Evolutionary conservation across 2,329 filamentous ascomycete species (phyloP), one percentile per base, ranked within the genome.

Genomic region (Claviceps sp.): DNA sequence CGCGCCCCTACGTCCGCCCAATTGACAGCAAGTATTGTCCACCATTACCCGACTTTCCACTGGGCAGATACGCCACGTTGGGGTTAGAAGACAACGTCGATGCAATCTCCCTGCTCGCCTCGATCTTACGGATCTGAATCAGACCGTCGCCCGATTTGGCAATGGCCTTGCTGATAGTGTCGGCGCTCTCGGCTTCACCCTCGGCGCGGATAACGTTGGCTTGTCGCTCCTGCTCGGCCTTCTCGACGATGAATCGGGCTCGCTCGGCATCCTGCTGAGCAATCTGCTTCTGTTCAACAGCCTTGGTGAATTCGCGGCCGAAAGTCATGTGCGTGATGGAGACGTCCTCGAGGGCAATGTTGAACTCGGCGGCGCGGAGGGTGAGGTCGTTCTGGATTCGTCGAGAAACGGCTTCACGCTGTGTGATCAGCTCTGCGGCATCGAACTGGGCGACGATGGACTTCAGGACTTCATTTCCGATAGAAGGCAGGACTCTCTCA

Each of bases 251-350:
- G 76, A 98, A 98, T 59, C 93, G 82, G 48, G 93, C 93, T 59
- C 93, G 82, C 78, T 98, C 93, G 57, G 93, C 93, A 67, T 98
- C 93, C 73, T 98, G 93, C 75, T 98, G 93, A 52, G 93, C 93
- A 69, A 98, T 98, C 78, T 98, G 93, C 83, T 98, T 98, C 81
- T 98, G 93, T 76, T 98, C 93, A 63, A 98, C 93, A 58, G 93
- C 93, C 71, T 88, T 87, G 55, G 93, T 98, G 78, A 98, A 98
- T 72, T 98, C 93, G 71, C 91, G 91, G 61, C 93, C 93, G 68
- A 98, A 98, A 50, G 93, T 98, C 93, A 98, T 98, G 79, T 98
- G 93, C 56, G 93, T 98, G 71, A 98, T 98, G 66, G 88, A 95
- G 55, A 98, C 93, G 66, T 98, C 93, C 73, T 98, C 93, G 51